phyloP scores from a whole-genome alignment of 2,329 filamentous ascomycete species.

The Pezicula radicicola region DNA sequence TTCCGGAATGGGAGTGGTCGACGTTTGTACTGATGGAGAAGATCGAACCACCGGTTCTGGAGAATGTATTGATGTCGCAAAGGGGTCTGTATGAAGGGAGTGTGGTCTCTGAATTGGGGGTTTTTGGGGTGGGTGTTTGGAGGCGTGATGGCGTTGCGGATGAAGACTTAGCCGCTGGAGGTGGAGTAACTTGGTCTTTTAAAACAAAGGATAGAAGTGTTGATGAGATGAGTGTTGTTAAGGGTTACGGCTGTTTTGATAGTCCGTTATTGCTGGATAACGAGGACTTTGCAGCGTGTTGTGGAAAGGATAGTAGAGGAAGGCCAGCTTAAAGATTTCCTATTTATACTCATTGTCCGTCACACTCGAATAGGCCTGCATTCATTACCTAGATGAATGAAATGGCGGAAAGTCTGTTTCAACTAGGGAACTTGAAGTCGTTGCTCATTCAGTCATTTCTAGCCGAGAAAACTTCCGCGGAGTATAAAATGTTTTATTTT shows the following conservation, averaged over 20 bases:
- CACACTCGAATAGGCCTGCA: too few relatives aligned
- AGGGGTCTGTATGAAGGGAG: slow-evolving; percentile 29
- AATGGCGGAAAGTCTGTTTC: too few relatives aligned
- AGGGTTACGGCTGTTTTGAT: slow-evolving; percentile 44
- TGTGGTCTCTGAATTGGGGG: slow-evolving; percentile 40
- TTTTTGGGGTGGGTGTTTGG: slow-evolving; percentile 39
- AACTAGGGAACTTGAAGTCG: too few relatives aligned
- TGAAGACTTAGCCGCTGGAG: slow-evolving; percentile 14
- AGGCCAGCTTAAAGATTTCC: too few relatives aligned
- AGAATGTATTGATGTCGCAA: slow-evolving; percentile 31
- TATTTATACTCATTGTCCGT: too few relatives aligned
- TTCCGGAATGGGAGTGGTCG: slow-evolving; percentile 26
- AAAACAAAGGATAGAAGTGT: slow-evolving; percentile 38
- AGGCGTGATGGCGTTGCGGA: slow-evolving; percentile 2
- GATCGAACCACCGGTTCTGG: slow-evolving; percentile 30
- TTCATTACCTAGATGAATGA: too few relatives aligned
- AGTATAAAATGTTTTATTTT: too few relatives aligned
- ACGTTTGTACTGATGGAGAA: slow-evolving; percentile 37
- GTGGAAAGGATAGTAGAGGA: neutral
- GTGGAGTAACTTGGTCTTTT: slow-evolving; percentile 33
- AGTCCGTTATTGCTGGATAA: slow-evolving; percentile 30
- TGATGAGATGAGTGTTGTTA: slow-evolving; percentile 44
- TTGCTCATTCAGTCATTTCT: too few relatives aligned
- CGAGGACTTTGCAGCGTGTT: neutral
- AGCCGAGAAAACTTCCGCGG: too few relatives aligned